Base-by-base conservation (phyloP, 805 yeast genomes). In the Candida parachauliodes region DNA sequence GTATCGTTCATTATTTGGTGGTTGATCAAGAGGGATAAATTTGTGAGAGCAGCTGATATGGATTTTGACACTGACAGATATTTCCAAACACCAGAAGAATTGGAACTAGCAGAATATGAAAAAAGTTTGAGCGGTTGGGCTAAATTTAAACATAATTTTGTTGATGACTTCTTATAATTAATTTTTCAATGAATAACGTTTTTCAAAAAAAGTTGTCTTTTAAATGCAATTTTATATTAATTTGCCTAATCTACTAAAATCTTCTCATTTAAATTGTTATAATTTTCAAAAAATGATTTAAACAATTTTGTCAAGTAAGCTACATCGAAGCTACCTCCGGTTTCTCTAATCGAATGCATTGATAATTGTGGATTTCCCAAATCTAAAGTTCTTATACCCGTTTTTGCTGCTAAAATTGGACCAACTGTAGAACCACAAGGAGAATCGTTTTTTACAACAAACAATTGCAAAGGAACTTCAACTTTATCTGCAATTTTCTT, bases 401-500 rank as follows among this genome's bases (percentile, higher is more conserved):
- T 72, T 48, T 83, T 83, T 2, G 95, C 81, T 24, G 96, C 83
- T 41, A 91, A 67, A 60, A 89, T 85, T 15, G 98, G 98, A 1
- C 98, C 98, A 52, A 91, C 91, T 1, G 98, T 91, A 1, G 95
- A 83, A 2, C 98, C 98, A 62, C 98, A 91, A 2, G 96, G 87
- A 2, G 94, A 80, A 54, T 85, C 95, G 58, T 91, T 93, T 39
- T 91, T 76, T 19, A 84, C 95, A n/a, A 89, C 97, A 65, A 91
- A 88, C 40, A 88, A 60, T 60, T 91, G 98, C 44, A 91, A 62
- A 12, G 97, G 96, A n/a, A 85, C 82, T 48, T 75, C 62, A 3
- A 79, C 81, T 19, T 52, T 50, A 34, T 79, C 73, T 3, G 94
- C 97, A 36, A 84, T 61, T 44, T 79, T 72, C 55, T 88, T 83